A percentile compares a stretch with the other conserved stretches of the same genome.
Evolutionary conservation across 2,329 filamentous ascomycete species (phyloP).

Genomic region (Alternaria sp.): DNA sequence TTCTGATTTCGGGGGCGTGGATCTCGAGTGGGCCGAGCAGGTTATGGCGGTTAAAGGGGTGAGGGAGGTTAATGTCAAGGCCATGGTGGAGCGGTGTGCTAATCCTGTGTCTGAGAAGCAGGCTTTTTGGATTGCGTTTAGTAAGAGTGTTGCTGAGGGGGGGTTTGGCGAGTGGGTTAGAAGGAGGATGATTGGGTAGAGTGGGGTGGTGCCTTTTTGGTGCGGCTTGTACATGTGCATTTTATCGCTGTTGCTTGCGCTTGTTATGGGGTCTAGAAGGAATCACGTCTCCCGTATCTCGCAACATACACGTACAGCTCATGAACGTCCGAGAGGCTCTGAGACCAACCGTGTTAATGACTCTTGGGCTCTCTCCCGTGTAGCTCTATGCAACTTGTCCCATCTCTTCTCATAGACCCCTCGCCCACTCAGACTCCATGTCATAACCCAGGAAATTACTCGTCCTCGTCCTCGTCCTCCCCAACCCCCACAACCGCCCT

Average conservation of each 20-base stretch:
- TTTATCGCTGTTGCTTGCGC: no score
- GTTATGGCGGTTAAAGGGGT: slow-evolving; percentile 61
- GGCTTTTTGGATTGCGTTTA: slow-evolving; percentile 68
- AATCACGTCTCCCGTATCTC: no score
- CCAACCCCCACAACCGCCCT: slow-evolving; percentile 15
- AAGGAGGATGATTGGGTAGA: slow-evolving; percentile 44
- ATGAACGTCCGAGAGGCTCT: no score
- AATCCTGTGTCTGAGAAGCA: slow-evolving; percentile 63
- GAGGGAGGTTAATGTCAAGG: slow-evolving; percentile 60
- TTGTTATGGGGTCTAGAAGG: no score
- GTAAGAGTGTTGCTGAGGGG: slow-evolving; percentile 63
- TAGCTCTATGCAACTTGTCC: no score
- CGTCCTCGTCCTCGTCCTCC: slow-evolving; percentile 7
- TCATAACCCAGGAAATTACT: not conserved
- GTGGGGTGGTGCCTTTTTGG: no score
- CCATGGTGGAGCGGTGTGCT: slow-evolving; percentile 64
- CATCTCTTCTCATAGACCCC: no score
- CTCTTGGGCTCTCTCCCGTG: no score
- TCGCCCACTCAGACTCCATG: no score
- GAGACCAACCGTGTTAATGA: no score
- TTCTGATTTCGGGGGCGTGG: slow-evolving; percentile 33
- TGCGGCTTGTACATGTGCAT: no score
- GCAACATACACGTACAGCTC: no score
- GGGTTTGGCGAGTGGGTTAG: slow-evolving; percentile 64
- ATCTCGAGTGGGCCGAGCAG: slow-evolving; percentile 66